These are phyloP conservation scores for Carex sylvatica DNA, from an alignment of 202 grass and related monocot genomes.

Conservation along the genomic window DNA sequence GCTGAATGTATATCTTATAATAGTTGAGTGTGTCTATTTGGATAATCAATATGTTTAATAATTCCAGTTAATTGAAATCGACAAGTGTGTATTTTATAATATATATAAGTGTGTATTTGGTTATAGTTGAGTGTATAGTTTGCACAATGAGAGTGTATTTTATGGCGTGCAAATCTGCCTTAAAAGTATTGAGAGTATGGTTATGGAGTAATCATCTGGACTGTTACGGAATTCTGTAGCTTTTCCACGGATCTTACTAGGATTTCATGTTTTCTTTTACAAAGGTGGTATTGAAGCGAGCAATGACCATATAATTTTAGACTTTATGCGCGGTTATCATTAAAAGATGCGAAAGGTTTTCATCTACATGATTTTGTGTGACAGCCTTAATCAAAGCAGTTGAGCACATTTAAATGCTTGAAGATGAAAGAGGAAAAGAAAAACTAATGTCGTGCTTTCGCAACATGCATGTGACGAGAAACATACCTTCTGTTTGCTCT, in stretches of 20 bases:
- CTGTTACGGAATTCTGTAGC: not conserved
- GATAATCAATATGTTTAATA: too few relatives aligned
- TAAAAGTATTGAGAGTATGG: not conserved
- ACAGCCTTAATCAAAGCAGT: constrained; percentile 30
- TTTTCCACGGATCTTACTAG: not conserved
- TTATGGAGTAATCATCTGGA: not conserved
- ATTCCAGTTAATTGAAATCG: too few relatives aligned
- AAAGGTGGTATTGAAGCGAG: not conserved
- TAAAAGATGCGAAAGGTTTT: constrained; percentile 16
- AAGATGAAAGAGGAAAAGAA: not conserved
- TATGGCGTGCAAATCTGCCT: not conserved
- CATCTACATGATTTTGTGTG: not conserved
- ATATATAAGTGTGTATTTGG: too few relatives aligned
- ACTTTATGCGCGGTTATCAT: not conserved
- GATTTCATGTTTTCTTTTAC: constrained; percentile 1
- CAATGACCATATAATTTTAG: not conserved
- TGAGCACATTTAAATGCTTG: constrained; percentile 5
- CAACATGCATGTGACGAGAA: constrained; percentile 23
- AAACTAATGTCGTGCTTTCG: constrained; percentile 1
- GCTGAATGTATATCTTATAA: too few relatives aligned
- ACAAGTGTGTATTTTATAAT: too few relatives aligned
- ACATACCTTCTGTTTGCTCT: not conserved
- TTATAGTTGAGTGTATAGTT: not conserved
- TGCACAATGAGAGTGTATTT: not conserved
- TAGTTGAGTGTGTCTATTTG: too few relatives aligned